Percentiles rank a stretch among this genome's conserved stretches.
Conservation (phyloP, 345 rosid genomes). For the Syzygium aqueum region DNA sequence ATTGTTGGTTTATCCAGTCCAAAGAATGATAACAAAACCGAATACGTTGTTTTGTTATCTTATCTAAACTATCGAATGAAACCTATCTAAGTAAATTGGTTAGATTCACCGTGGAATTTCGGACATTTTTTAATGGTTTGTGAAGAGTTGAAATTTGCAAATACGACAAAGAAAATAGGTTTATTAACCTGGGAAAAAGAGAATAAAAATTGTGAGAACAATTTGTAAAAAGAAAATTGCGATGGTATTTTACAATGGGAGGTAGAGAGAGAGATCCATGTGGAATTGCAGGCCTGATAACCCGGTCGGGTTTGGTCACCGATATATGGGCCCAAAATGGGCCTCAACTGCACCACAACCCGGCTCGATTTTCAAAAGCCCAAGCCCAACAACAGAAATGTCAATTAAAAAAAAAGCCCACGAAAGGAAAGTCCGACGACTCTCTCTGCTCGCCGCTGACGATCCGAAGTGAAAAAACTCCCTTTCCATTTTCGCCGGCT, state of each 20-base stretch:
- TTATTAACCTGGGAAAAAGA: not conserved
- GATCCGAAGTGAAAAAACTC: not conserved
- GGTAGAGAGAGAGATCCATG: too few species aligned
- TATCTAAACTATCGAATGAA: too few species aligned
- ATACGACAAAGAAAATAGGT: not conserved
- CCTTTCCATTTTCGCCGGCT: not conserved
- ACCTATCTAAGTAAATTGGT: too few species aligned
- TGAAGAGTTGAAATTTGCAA: too few species aligned
- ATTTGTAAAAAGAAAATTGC: not conserved
- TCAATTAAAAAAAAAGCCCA: not conserved
- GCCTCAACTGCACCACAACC: not conserved
- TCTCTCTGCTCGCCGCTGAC: not conserved
- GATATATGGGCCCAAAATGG: not conserved
- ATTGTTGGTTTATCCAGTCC: too few species aligned
- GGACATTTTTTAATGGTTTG: too few species aligned
- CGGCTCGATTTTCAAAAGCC: not conserved
- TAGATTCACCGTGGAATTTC: too few species aligned
- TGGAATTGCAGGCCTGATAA: not conserved
- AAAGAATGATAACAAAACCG: too few species aligned
- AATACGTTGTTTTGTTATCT: too few species aligned
- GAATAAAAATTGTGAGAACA: not conserved
- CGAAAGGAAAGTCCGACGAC: not conserved
- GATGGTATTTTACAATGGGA: not conserved
- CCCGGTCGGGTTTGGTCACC: not conserved
- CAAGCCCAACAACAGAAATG: not conserved